Percentiles rank a stretch among this genome's conserved stretches.
phyloP scores from a whole-genome alignment of 2,329 filamentous ascomycete genomes.

The Torrubiellomyces zombiae region DNA sequence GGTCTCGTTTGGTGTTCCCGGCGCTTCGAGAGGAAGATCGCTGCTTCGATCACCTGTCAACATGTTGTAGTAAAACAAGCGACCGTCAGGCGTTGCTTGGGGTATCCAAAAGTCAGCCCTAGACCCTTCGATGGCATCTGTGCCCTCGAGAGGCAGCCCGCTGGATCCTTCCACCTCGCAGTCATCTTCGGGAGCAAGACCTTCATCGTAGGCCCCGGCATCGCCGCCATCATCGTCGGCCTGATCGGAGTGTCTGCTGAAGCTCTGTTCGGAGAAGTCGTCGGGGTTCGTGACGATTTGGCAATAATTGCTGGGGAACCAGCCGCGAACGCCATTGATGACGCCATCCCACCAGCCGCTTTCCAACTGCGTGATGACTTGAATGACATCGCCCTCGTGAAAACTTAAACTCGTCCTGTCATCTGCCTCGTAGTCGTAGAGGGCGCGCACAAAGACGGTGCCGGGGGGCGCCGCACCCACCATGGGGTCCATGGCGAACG shows the following conservation, averaged over 20 bases:
- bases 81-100: slow-evolving; percentile 83
- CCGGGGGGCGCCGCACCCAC: slow-evolving; percentile 42
- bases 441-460: slow-evolving; percentile 80
- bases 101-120: slow-evolving; percentile 97
- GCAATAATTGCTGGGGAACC: slow-evolving; percentile 99
- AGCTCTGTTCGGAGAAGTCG: slow-evolving; percentile 47
- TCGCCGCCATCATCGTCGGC: slow-evolving; percentile 47
- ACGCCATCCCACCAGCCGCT: slow-evolving; percentile 99
- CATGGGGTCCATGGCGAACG: slow-evolving; percentile 39
- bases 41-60: slow-evolving; percentile 89
- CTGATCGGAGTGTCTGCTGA: slow-evolving; percentile 36
- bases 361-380: slow-evolving; percentile 94
- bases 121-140: slow-evolving; percentile 48
- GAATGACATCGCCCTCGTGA: slow-evolving; percentile 90
- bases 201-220: slow-evolving; percentile 49
- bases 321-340: slow-evolving; percentile 88
- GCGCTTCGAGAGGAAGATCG: slow-evolving; percentile 86
- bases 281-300: slow-evolving; percentile 64
- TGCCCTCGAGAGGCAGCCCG: slow-evolving; percentile 53
- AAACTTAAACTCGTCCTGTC: slow-evolving; percentile 95
- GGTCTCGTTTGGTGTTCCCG: slow-evolving; percentile 60
- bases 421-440: slow-evolving; percentile 97
- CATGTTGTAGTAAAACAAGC: slow-evolving; percentile 96
- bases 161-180: slow-evolving; percentile 42
- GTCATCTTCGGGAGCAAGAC: slow-evolving; percentile 50